phyloP scores from a whole-genome alignment of 1,284 basidiomycete genomes.

The Ganoderma leucocontextum region DNA sequence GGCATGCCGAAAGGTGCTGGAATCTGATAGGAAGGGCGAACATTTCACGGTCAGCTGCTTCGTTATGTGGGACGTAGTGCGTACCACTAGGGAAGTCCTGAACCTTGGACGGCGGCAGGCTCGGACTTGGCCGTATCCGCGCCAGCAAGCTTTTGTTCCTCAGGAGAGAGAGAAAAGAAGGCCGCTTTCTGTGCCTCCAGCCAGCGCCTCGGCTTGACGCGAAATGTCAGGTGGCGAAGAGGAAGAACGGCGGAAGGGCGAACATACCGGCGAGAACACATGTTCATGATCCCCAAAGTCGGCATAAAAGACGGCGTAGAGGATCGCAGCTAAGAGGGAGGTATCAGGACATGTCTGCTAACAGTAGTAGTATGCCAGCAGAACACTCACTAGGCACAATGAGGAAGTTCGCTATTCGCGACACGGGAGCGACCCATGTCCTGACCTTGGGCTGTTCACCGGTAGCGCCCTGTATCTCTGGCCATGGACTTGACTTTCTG shows the following conservation, averaged over 20 bases:
- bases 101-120: slow-evolving; percentile 16
- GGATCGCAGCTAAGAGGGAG: slow-evolving; percentile 49
- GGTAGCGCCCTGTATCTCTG: slow-evolving; percentile 25
- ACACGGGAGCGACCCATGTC: slow-evolving; percentile 37
- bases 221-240: slow-evolving; percentile 15
- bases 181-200: slow-evolving; percentile 42
- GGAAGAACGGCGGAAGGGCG: slow-evolving; percentile 3
- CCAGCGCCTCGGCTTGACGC: slow-evolving; percentile 45
- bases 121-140: slow-evolving; percentile 21
- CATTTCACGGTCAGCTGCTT: slow-evolving; percentile 12
- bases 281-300: slow-evolving; percentile 77
- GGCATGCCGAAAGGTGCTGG: background rate
- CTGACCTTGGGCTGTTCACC: slow-evolving; percentile 21
- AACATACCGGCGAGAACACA: slow-evolving; percentile 71
- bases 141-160: slow-evolving; percentile 41
- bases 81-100: slow-evolving; percentile 21
- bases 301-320: slow-evolving; percentile 69
- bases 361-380: background rate
- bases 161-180: slow-evolving; percentile 47
- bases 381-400: slow-evolving; percentile 39
- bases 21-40: slow-evolving; percentile 16
- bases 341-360: slow-evolving; percentile 11
- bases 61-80: slow-evolving; percentile 12
- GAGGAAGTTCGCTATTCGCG: slow-evolving; percentile 38
- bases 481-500: slow-evolving; percentile 32